phyloP scores from a whole-genome alignment of 2,329 filamentous ascomycete species.

The Botrytis sinoallii region DNA sequence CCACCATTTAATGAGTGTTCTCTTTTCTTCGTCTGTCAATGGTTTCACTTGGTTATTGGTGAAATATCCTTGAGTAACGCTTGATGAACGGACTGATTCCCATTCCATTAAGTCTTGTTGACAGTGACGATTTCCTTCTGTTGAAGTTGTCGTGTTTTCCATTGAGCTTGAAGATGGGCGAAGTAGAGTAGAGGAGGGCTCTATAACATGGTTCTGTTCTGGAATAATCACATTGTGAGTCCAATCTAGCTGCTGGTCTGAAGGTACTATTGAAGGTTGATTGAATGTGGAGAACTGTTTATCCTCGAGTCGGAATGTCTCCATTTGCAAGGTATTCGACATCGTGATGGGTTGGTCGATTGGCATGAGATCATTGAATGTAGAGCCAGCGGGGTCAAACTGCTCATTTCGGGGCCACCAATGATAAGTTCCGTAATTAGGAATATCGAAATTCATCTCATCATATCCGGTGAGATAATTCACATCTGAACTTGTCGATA shows the following conservation, averaged over 20 bases:
- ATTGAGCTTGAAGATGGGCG: conserved; percentile 19
- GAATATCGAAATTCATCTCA: conserved; percentile 14
- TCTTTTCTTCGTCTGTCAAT: conserved; percentile 16
- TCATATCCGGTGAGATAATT: conserved; percentile 14
- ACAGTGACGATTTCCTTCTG: not conserved
- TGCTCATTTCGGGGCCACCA: not conserved
- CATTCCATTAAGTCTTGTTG: conserved; percentile 16
- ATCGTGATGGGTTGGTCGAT: not conserved
- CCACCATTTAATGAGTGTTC: conserved; percentile 19
- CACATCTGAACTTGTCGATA: conserved; percentile 13
- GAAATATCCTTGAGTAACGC: conserved; percentile 13
- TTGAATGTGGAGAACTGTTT: not conserved
- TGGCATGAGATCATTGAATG: conserved; percentile 3
- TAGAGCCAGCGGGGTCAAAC: not conserved
- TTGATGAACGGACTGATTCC: conserved; percentile 15
- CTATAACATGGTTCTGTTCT: not conserved
- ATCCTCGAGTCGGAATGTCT: not conserved
- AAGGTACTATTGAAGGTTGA: not conserved
- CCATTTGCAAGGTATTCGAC: not conserved
- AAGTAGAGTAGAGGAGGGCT: not conserved
- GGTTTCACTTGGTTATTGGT: conserved; percentile 10
- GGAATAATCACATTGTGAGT: not conserved
- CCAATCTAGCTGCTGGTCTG: not conserved
- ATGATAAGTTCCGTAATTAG: conserved; percentile 10
- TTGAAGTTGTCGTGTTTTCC: conserved; percentile 12